A percentile compares a stretch with the other conserved stretches of the same genome.
Evolutionary conservation across 495 filamentous ascomycete genomes (phyloP).

Genomic region (Elaphomyces granulatus): DNA sequence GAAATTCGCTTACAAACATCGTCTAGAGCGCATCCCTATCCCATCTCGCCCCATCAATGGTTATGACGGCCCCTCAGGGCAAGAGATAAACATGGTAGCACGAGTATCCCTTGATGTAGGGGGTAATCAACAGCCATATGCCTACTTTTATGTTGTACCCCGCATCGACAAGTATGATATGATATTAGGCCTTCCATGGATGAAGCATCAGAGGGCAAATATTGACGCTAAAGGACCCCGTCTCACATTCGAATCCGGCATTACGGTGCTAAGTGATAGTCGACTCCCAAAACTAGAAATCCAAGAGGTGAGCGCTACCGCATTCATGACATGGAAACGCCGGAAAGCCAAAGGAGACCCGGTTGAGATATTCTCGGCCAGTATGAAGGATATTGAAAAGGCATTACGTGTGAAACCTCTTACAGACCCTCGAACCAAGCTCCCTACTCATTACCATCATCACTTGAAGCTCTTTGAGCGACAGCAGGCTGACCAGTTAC

Average conservation of each 20-base stretch:
- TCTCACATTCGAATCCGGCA: not conserved
- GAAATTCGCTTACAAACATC: not conserved
- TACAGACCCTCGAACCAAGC: not conserved
- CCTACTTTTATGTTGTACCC: not conserved
- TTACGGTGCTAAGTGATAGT: no score
- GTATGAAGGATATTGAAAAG: not conserved
- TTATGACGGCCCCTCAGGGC: not conserved
- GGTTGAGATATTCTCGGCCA: not conserved
- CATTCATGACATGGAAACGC: not conserved
- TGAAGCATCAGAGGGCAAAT: not conserved
- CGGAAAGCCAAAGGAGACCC: not conserved
- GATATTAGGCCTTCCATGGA: not conserved
- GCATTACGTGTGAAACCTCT: not conserved
- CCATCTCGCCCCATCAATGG: not conserved
- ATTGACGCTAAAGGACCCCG: not conserved
- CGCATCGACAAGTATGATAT: not conserved
- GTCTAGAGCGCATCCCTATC: not conserved
- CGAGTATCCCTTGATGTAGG: not conserved
- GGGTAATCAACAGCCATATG: not conserved
- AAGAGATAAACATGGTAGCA: not conserved
- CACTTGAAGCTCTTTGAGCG: constrained; percentile 2
- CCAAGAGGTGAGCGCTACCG: not conserved
- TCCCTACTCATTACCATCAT: constrained; percentile 2
- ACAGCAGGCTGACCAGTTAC: not conserved
- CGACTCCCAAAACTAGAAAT: not conserved